Evolutionary conservation across 106 monocot species (phyloP).

Genomic region (Acanthochlamys bracteata): DNA sequence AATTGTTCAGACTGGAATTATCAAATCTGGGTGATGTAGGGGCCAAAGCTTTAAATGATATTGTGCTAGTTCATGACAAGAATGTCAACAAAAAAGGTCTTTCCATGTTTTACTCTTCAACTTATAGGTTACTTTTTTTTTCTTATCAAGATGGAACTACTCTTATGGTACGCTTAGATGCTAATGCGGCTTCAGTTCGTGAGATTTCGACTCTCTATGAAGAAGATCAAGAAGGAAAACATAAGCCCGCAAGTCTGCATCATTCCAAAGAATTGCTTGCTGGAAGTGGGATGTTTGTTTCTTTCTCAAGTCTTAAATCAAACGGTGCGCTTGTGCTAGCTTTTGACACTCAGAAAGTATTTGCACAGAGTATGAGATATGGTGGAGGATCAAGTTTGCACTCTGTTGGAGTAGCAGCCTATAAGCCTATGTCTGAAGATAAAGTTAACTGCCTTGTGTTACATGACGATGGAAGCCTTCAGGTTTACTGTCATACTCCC

Average conservation of each 20-base stretch:
- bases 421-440: conserved; percentile 93
- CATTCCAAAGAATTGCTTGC: conserved; percentile 81
- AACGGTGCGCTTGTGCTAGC: conserved; percentile 59
- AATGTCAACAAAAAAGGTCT: conserved; percentile 44
- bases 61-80: conserved; percentile 34
- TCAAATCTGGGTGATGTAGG: conserved; percentile 76
- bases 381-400: conserved; percentile 55
- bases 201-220: conserved; percentile 67
- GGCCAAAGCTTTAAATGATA: conserved; percentile 62
- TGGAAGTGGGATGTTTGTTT: conserved; percentile 69
- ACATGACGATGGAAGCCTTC: conserved; percentile 93
- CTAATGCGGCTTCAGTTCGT: conserved; percentile 32
- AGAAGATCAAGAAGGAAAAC: conserved; percentile 64
- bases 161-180: conserved; percentile 70
- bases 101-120: conserved; percentile 66
- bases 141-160: conserved; percentile 84
- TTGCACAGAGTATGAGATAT: conserved; percentile 78
- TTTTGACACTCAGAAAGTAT: conserved; percentile 37
- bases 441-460: conserved; percentile 75
- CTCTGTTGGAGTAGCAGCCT: conserved; percentile 80
- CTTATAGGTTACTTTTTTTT: conserved; percentile 74
- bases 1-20: conserved; percentile 60
- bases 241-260: conserved; percentile 61
- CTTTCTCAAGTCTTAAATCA: conserved; percentile 60
- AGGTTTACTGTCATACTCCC: conserved; percentile 64